Evolutionary conservation across 768 basidiomycete species (phyloP).

Genomic region (Auricularia auricula-judae): DNA sequence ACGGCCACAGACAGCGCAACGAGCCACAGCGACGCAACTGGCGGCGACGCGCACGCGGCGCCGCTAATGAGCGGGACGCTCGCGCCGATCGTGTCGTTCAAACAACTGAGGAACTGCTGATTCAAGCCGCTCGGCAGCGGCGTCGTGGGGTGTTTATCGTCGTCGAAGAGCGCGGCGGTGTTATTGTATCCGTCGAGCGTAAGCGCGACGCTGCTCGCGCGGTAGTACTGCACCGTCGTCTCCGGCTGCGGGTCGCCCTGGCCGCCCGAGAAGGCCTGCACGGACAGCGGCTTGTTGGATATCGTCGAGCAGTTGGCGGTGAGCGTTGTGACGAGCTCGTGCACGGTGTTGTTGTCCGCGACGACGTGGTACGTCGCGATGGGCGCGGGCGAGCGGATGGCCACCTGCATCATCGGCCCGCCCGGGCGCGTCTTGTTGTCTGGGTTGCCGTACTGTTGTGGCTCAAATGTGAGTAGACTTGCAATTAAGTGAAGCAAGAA

Average conservation of each 20-base stretch:
- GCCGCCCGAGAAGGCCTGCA: conserved; percentile 21
- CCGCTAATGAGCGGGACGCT: conserved; percentile 45
- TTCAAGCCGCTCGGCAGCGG: conserved; percentile 46
- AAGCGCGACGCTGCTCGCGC: conserved; percentile 50
- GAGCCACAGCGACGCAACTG: too few relatives aligned
- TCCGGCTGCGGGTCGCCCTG: conserved; percentile 26
- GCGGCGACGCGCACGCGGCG: conserved; percentile 7
- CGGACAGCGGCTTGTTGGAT: conserved; percentile 20
- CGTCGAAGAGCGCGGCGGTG: conserved; percentile 33
- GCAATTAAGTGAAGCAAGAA: too few relatives aligned
- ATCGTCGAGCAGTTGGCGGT: conserved; percentile 29
- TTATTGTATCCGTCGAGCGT: conserved; percentile 60
- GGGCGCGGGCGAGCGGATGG: conserved; percentile 28
- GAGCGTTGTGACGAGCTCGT: conserved; percentile 32
- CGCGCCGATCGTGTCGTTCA: conserved; percentile 51
- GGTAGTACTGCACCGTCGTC: conserved; percentile 38
- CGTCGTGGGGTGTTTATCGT: conserved; percentile 31
- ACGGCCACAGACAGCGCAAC: too few relatives aligned
- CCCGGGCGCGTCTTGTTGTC: conserved; percentile 40
- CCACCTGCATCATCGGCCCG: conserved; percentile 28
- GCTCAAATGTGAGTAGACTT: neutral
- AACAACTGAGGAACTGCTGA: conserved; percentile 36
- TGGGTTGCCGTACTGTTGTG: conserved; percentile 31
- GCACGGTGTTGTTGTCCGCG: conserved; percentile 37
- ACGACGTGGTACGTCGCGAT: conserved; percentile 35